Conservation (phyloP, 2,329 filamentous ascomycete species). For the Sporothrix brasiliensis region DNA sequence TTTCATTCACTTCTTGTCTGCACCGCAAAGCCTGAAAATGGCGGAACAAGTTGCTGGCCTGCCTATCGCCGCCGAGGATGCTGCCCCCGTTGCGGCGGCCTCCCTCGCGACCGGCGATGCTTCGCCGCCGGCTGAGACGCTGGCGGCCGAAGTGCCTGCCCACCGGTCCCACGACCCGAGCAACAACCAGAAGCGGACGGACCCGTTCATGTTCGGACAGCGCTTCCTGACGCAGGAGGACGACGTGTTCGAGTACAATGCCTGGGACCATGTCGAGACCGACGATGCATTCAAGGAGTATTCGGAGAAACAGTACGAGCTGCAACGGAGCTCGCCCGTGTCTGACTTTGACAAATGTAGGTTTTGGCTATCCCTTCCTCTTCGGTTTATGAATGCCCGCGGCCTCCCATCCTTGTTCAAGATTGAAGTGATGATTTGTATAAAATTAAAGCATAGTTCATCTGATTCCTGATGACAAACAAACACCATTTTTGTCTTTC, state of each 20-base stretch:
- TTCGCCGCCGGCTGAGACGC: not conserved
- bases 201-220: slow-evolving; percentile 95
- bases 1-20: slow-evolving; percentile 14
- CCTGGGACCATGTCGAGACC: slow-evolving; percentile 97
- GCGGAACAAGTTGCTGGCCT: slow-evolving; percentile 23
- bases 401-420: slow-evolving; percentile 37
- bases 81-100: slow-evolving; percentile 30
- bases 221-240: slow-evolving; percentile 81
- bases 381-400: slow-evolving; percentile 21
- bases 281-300: slow-evolving; percentile 87
- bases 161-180: slow-evolving; percentile 71
- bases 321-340: slow-evolving; percentile 83
- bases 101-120: slow-evolving; percentile 32
- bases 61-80: slow-evolving; percentile 29
- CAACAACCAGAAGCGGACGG: slow-evolving; percentile 79
- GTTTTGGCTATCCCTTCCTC: not conserved
- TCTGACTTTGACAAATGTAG: slow-evolving; percentile 88
- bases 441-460: slow-evolving; percentile 69
- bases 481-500: slow-evolving; percentile 64
- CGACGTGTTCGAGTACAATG: slow-evolving; percentile 95
- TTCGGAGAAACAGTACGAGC: slow-evolving; percentile 78
- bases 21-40: slow-evolving; percentile 28
- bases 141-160: slow-evolving; percentile 48
- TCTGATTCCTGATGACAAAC: slow-evolving; percentile 69
- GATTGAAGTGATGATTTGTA: slow-evolving; percentile 48